Percentiles rank a stretch among this genome's conserved stretches.
phyloP scores from a whole-genome alignment of 352 stramenopile species.

The Phytopythium cucurbitacearum region DNA sequence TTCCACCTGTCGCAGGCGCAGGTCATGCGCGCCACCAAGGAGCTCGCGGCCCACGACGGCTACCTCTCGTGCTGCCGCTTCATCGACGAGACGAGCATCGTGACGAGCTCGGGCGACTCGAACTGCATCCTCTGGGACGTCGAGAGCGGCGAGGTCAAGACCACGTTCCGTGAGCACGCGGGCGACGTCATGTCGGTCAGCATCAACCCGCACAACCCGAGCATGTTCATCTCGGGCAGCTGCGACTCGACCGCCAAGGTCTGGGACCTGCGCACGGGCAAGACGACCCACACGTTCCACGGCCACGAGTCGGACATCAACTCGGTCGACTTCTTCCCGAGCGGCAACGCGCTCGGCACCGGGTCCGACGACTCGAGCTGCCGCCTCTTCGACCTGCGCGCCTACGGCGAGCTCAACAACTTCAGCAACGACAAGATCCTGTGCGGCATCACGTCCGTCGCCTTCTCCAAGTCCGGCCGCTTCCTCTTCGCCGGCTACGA shows the following conservation, averaged over 20 bases:
- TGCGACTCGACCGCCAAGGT: conserved; percentile 97
- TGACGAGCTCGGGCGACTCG: conserved; percentile 95
- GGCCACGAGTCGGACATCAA: conserved; percentile 99
- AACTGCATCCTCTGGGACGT: conserved; percentile 99
- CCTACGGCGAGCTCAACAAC: conserved; percentile 95
- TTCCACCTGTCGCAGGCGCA: conserved; percentile 93
- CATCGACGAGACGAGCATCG: conserved; percentile 92
- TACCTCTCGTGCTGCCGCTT: conserved; percentile 99
- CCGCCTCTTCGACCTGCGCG: conserved; percentile 96
- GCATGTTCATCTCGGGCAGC: conserved; percentile 97
- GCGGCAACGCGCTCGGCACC: conserved; percentile 93
- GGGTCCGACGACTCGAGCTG: conserved; percentile 97
- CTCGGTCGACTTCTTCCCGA: conserved; percentile 97
- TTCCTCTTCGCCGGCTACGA: conserved; percentile 98
- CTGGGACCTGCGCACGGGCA: conserved; percentile 96
- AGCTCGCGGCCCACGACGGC: conserved; percentile 97
- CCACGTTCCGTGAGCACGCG: conserved; percentile 96
- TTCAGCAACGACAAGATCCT: conserved; percentile 97
- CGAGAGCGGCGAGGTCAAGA: conserved; percentile 91
- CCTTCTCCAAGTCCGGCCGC: conserved; percentile 93
- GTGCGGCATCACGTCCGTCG: conserved; percentile 96
- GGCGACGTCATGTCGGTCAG: conserved; percentile 97
- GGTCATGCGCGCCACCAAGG: conserved; percentile 90
- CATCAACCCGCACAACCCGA: conserved; percentile 93
- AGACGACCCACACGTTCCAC: conserved; percentile 95